These are phyloP conservation scores for Capsicum pubescens DNA, from an alignment of 257 asterid species.

Conservation along the genomic window DNA sequence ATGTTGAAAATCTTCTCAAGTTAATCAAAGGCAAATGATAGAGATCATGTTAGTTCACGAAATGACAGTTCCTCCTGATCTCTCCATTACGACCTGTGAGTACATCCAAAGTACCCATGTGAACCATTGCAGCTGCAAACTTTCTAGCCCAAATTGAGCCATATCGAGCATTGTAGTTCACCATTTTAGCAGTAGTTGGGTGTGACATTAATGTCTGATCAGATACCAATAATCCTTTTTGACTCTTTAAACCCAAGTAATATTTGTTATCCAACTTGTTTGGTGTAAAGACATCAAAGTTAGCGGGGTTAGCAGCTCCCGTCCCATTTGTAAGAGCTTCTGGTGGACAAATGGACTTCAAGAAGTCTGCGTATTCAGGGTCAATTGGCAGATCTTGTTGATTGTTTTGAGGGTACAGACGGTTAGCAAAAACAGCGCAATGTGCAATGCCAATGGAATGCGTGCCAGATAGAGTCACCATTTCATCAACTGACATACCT, in stretches of 20 bases:
- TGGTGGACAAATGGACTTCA: constrained; percentile 29
- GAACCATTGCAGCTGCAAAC: constrained; percentile 26
- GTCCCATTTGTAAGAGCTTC: not conserved
- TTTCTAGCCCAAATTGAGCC: constrained; percentile 20
- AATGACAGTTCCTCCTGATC: constrained; percentile 23
- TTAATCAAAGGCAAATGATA: not conserved
- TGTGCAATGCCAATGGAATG: constrained; percentile 39
- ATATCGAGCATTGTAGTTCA: constrained; percentile 6
- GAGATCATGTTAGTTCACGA: not conserved
- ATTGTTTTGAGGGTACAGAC: constrained; percentile 27
- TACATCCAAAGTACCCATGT: constrained; percentile 28
- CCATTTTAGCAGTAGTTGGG: not conserved
- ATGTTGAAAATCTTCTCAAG: too few relatives aligned
- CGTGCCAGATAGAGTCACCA: constrained; percentile 37
- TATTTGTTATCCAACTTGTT: constrained; percentile 30
- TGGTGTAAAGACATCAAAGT: constrained; percentile 33
- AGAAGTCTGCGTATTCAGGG: constrained; percentile 15
- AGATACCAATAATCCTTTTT: constrained; percentile 34
- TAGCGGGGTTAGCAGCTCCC: not conserved
- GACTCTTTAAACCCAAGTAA: constrained; percentile 23
- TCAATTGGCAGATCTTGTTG: constrained; percentile 32
- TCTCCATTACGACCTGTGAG: constrained; percentile 22
- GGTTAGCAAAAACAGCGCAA: constrained; percentile 27
- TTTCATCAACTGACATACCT: constrained; percentile 35
- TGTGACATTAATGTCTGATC: constrained; percentile 14